Evolutionary conservation across 164 flowering plant genomes (phyloP).

Genomic region (Nymphaea colorata): DNA sequence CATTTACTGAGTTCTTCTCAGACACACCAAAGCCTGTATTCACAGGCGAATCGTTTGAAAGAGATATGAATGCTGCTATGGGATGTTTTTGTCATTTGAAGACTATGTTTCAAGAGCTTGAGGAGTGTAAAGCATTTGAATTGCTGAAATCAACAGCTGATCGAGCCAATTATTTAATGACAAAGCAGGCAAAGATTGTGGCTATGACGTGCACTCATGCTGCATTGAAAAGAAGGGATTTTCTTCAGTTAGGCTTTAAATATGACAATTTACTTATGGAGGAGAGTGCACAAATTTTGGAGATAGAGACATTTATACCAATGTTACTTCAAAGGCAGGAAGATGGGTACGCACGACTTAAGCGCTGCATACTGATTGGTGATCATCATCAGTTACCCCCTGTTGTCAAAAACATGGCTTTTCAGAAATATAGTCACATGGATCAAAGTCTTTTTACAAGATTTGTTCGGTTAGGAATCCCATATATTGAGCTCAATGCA

Average conservation of each 20-base stretch:
- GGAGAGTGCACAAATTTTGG: conserved; percentile 98
- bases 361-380: conserved; percentile 96
- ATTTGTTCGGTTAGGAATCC: conserved; percentile 93
- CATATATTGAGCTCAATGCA: conserved; percentile 97
- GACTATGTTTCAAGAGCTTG: conserved; percentile 92
- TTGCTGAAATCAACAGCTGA: conserved; percentile 94
- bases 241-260: conserved; percentile 85
- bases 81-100: conserved; percentile 92
- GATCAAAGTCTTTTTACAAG: conserved; percentile 95
- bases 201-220: conserved; percentile 99
- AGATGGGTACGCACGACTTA: conserved; percentile 94
- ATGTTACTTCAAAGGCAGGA: conserved; percentile 97
- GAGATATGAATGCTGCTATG: conserved; percentile 88
- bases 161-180: conserved; percentile 93
- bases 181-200: conserved; percentile 96
- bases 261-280: conserved; percentile 98
- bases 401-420: conserved; percentile 99
- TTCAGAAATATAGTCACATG: conserved; percentile 99
- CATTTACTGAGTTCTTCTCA: conserved; percentile 77
- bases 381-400: conserved; percentile 99
- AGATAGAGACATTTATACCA: conserved; percentile 95
- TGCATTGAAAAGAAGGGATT: conserved; percentile 92
- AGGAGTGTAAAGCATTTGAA: conserved; percentile 97
- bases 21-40: conserved; percentile 72
- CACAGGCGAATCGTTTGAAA: conserved; percentile 72